Evolutionary conservation across 2,329 filamentous ascomycete species (phyloP), one percentile per base, ranked within the genome.

Genomic region (Paecilomyces dactylethromorphus): DNA sequence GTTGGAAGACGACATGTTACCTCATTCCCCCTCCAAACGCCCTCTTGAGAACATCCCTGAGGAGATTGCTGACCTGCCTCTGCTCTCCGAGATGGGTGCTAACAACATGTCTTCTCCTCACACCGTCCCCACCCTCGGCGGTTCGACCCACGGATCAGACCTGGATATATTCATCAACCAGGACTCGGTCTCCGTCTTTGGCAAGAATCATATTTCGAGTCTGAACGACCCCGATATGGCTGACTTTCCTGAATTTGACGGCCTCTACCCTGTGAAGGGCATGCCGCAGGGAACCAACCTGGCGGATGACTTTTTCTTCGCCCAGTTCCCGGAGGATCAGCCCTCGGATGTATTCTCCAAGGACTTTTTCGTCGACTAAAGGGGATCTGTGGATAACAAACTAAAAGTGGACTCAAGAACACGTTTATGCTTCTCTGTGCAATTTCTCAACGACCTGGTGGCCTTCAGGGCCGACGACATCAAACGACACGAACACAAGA

Each of bases 141-240:
- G 70, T 55, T 71, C 71, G 3, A 68, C 71, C 0, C 65, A 69
- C 10, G 69, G 69, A 21, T 72, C 73, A 1, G 73, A 76, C 33
- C 69, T 78, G 18, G 75, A 76, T 59, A 68, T 76, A 18, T 77
- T 77, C 59, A 75, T 75, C 58, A 72, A 67, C 50, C 70, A 72
- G 60, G 71, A 72, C 55, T 59, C 68, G 24, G 65, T 68, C 54
- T 66, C 57, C 53, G 64, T 53, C n/a, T 71, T 66, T 58, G 65
- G 60, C 49, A 66, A 67, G 39, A 65, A 71, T 52, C 69, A 73
- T 18, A 69, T 74, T 24, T 65, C 66, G 13, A 62, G 64, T 21
- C 59, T 76, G 21, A 66, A 66, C 18, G 66, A 67, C 22, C 61
- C 68, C 10, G 65, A 68, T 21, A 64, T 74, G 61, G 65, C 71